Percentiles rank a stretch among this genome's conserved stretches.
Evolutionary conservation across 169 alveolate species (phyloP).

Genomic region (Cryptosporidium muris): DNA sequence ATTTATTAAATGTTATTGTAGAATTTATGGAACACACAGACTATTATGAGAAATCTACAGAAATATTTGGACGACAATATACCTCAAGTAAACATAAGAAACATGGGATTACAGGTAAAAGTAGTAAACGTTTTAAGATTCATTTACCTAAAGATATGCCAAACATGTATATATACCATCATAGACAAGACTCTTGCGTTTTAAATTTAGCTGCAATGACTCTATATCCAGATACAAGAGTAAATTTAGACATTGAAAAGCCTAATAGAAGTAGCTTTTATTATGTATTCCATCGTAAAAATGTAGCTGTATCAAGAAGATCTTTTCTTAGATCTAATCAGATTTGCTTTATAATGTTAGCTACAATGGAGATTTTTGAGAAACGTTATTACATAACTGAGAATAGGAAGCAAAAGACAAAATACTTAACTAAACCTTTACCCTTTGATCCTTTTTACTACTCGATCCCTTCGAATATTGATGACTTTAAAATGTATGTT

Average conservation of each 20-base stretch:
- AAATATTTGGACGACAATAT: not conserved
- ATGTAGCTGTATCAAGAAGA: constrained; percentile 20
- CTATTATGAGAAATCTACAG: not conserved
- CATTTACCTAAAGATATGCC: constrained; percentile 67
- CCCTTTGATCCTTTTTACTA: constrained; percentile 44
- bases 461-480: constrained; percentile 20
- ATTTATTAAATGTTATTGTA: constrained; percentile 11
- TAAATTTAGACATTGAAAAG: constrained; percentile 5
- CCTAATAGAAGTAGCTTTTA: constrained; percentile 1
- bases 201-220: constrained; percentile 53
- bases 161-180: constrained; percentile 51
- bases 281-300: constrained; percentile 47
- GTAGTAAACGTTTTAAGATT: constrained; percentile 6
- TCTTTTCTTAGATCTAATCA: constrained; percentile 60
- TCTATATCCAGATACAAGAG: constrained; percentile 35
- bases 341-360: constrained; percentile 47
- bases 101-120: not conserved
- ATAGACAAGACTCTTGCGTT: constrained; percentile 15
- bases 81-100: not conserved
- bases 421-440: constrained; percentile 11
- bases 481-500: not conserved
- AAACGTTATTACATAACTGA: constrained; percentile 12
- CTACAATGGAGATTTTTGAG: constrained; percentile 13
- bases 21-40: constrained; percentile 44
- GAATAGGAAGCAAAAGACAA: not conserved